Conservation (phyloP, 176 grass and related monocot genomes). For the Hordeum marinum region DNA sequence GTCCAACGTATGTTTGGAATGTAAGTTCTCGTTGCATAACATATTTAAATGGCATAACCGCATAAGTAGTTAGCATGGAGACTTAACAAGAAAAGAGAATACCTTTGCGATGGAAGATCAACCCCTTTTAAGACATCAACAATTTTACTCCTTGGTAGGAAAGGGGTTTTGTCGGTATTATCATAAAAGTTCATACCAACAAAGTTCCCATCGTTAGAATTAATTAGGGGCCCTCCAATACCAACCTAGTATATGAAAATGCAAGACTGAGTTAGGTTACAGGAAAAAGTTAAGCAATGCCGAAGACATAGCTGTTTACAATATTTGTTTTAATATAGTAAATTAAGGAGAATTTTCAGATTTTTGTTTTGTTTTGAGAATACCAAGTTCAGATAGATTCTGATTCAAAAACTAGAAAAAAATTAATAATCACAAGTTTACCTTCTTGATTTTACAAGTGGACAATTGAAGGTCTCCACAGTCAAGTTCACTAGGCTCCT, state of each 20-base stretch:
- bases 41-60: too few relatives aligned
- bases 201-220: not conserved
- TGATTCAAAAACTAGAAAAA: not conserved
- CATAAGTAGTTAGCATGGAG: not conserved
- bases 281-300: not conserved
- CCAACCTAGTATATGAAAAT: not conserved
- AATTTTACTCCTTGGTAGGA: not conserved
- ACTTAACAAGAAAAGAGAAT: not conserved
- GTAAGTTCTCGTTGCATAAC: not conserved
- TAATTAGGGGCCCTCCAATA: conserved; percentile 19
- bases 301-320: not conserved
- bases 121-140: not conserved
- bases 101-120: conserved; percentile 1
- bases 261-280: not conserved
- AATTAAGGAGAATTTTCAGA: not conserved
- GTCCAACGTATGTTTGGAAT: not conserved
- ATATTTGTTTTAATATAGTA: not conserved
- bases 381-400: not conserved
- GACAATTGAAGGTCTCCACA: conserved; percentile 8
- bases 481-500: not conserved
- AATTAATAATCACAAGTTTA: not conserved
- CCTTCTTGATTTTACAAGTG: conserved; percentile 33
- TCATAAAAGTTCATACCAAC: conserved; percentile 28
- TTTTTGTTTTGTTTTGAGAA: too few relatives aligned
- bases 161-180: not conserved